These are phyloP conservation scores for Hyaloscypha hepaticicola DNA, from an alignment of 495 filamentous ascomycete genomes.

Conservation along the genomic window DNA sequence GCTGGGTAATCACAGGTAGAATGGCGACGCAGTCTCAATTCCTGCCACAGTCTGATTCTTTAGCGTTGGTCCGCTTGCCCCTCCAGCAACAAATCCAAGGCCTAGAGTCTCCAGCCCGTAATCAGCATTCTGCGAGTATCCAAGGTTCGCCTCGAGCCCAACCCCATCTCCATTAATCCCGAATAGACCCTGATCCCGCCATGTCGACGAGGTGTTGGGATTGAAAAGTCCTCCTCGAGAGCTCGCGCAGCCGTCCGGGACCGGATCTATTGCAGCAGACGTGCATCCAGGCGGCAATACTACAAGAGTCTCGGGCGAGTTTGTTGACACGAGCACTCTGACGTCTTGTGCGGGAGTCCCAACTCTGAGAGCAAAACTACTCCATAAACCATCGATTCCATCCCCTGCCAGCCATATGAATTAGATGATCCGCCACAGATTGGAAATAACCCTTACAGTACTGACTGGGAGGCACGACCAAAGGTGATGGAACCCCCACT, in stretches of 20 bases:
- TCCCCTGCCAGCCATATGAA: neutral
- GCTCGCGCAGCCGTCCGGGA: slow-evolving; percentile 41
- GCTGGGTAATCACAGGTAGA: slow-evolving; percentile 45
- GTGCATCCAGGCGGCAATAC: slow-evolving; percentile 44
- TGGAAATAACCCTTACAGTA: slow-evolving; percentile 29
- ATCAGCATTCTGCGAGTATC: slow-evolving; percentile 39
- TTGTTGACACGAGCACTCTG: slow-evolving; percentile 38
- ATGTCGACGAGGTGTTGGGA: slow-evolving; percentile 48
- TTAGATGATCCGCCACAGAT: neutral
- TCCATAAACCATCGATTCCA: slow-evolving; percentile 44
- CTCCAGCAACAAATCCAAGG: slow-evolving; percentile 38
- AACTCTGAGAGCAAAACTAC: slow-evolving; percentile 37
- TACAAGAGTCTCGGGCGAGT: slow-evolving; percentile 38
- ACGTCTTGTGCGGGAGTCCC: slow-evolving; percentile 41
- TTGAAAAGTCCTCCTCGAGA: slow-evolving; percentile 50
- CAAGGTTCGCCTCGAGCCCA: slow-evolving; percentile 43
- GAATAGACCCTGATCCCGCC: slow-evolving; percentile 40
- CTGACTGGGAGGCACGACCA: slow-evolving; percentile 36
- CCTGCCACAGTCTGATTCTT: slow-evolving; percentile 47
- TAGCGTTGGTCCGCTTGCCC: slow-evolving; percentile 40
- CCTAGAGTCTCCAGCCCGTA: slow-evolving; percentile 54
- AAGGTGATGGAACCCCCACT: neutral
- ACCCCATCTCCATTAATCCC: slow-evolving; percentile 41
- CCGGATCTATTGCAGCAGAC: slow-evolving; percentile 32
- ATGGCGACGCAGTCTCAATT: slow-evolving; percentile 42